Evolutionary conservation across 2,329 filamentous ascomycete species (phyloP), one percentile per base, ranked within the genome.

Genomic region (Fusarium nodosum): DNA sequence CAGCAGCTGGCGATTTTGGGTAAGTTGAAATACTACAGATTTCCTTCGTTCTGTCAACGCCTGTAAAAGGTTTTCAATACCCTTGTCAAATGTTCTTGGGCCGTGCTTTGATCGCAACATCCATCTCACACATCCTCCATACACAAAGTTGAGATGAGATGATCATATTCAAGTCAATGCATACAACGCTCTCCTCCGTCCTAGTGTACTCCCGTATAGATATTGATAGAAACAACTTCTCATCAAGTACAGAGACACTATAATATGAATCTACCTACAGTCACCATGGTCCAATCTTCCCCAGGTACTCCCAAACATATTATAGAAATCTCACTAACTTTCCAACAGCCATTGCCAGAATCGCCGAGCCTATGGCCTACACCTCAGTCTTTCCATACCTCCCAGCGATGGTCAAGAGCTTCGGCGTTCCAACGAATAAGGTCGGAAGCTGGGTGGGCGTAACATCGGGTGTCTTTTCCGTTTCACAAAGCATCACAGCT

Each of bases 371-470:
- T 11, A 81, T 91, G 64, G 87, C 91, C 10, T 83, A 92, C 72
- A 93, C 91, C 16, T 92, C 90, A 26, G 88, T 93, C 68, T 90
- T 90, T 64, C 91, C 91, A 77, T 86, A 85, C 72, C 84, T 91
- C 68, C 92, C 92, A 13, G 92, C 94, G 79, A 96, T 97, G 92
- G 91, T 97, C 59, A 86, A 90, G 72, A 91, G 89, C 76, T 93
- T 97, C 68, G 89, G 91, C 12, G 84, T 97, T 18, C 84, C 87
- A 10, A 86, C 89, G 69, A 87, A 91, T 71, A 85, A 93, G 45
- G 87, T 97, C 26, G 92, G 92, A 42, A 91, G 90, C 82, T 95
- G 91, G 91, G 92, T 90, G n/a, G 91, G 91, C 53, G 81, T 93
- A 59, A 91, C 90, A 7, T 90, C 90, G 2, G 89, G 91, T 44